Conservation (phyloP, 495 filamentous ascomycete species). For the Neurospora tetraspora region DNA sequence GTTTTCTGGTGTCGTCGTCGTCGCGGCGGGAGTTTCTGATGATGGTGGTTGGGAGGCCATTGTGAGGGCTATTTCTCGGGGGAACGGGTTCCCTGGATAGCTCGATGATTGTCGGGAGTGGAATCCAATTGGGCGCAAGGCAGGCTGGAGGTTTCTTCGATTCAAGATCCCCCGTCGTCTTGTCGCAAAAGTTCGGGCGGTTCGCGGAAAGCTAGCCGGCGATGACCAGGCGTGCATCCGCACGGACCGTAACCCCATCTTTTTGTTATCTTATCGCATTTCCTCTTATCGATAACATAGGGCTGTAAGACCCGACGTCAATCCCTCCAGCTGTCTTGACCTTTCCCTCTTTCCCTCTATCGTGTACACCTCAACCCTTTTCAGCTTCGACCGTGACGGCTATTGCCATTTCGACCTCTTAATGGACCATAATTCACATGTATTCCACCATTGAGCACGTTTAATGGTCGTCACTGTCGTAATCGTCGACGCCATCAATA, state of each 20-base stretch:
- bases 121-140: background rate
- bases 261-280: background rate
- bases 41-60: background rate
- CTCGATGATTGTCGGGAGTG: background rate
- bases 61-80: background rate
- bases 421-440: background rate
- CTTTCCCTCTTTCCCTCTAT: background rate
- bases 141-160: background rate
- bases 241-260: background rate
- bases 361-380: background rate
- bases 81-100: background rate
- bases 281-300: background rate
- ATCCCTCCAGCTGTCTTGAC: background rate
- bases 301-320: background rate
- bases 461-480: background rate
- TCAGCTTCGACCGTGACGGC: background rate
- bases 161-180: background rate
- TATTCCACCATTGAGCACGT: background rate
- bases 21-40: background rate
- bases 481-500: background rate
- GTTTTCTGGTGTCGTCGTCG: background rate
- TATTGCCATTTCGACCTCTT: background rate
- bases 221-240: background rate
- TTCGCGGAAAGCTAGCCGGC: background rate
- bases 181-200: background rate